Percentiles rank a stretch among this genome's conserved stretches.
phyloP scores from a whole-genome alignment of 139 green algal genomes.

The Chlorella sp. region DNA sequence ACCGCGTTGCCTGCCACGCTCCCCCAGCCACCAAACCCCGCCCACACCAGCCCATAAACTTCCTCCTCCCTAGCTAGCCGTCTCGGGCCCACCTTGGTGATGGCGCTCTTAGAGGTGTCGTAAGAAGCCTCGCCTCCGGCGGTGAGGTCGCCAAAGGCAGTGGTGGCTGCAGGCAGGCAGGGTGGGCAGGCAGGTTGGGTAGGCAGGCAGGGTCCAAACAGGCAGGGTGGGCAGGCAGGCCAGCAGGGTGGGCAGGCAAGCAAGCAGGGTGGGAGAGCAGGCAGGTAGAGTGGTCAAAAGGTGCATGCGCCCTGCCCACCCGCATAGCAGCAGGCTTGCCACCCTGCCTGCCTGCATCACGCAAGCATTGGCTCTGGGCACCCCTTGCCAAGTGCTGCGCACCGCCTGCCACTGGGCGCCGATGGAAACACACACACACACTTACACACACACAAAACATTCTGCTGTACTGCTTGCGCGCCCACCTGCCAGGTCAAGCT shows the following conservation, averaged over 20 bases:
- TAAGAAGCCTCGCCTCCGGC: conserved; percentile 52
- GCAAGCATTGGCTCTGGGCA: too few species aligned
- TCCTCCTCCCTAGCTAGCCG: background rate
- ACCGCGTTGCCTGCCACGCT: too few species aligned
- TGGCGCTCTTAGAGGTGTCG: conserved; percentile 53
- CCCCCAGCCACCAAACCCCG: background rate
- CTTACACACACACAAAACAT: too few species aligned
- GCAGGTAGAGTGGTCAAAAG: background rate
- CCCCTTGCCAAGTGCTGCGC: too few species aligned
- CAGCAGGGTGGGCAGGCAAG: background rate
- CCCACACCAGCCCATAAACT: background rate
- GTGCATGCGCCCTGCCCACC: too few species aligned
- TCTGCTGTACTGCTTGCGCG: too few species aligned
- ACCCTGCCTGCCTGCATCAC: too few species aligned
- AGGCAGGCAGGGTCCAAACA: background rate
- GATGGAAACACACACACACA: too few species aligned
- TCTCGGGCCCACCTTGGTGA: conserved; percentile 40
- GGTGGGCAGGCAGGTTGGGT: background rate
- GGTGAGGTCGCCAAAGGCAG: conserved; percentile 44
- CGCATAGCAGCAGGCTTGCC: too few species aligned
- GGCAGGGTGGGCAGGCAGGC: background rate
- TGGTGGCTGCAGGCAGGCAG: conserved; percentile 8
- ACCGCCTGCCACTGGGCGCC: too few species aligned
- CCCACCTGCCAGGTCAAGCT: conserved; percentile 51
- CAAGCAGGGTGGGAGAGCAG: background rate